Evolutionary conservation across 441 rosid genomes (phyloP).

Genomic region (Populus trichocarpa): DNA sequence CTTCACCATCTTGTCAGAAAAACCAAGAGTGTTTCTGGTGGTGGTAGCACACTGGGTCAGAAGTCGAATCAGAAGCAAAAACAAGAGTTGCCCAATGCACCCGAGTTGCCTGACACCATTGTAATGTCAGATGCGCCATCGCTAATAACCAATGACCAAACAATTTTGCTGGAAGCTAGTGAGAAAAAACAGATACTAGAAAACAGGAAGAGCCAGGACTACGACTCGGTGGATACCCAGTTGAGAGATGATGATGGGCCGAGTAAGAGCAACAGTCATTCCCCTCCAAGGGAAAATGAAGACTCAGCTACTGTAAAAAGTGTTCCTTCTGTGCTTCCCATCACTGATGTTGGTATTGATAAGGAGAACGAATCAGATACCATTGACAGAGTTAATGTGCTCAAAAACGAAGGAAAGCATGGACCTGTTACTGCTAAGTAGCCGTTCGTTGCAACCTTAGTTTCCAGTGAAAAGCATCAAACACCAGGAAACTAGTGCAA

Average conservation of each 20-base stretch:
- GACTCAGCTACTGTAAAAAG: slow-evolving; percentile 45
- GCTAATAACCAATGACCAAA: slow-evolving; percentile 56
- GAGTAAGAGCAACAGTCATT: slow-evolving; percentile 69
- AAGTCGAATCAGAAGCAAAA: slow-evolving; percentile 33
- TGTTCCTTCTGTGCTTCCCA: slow-evolving; percentile 47
- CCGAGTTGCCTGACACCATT: background rate
- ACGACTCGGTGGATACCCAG: slow-evolving; percentile 39
- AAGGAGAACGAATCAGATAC: slow-evolving; percentile 62
- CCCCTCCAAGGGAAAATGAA: slow-evolving; percentile 41
- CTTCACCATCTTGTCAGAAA: slow-evolving; percentile 80
- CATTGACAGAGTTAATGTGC: slow-evolving; percentile 53
- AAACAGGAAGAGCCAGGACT: slow-evolving; percentile 69
- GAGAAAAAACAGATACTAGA: slow-evolving; percentile 57
- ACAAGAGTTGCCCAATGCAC: slow-evolving; percentile 27
- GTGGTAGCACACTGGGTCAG: slow-evolving; percentile 45
- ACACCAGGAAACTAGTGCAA: background rate
- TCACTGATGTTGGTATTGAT: slow-evolving; percentile 47
- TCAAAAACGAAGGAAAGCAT: background rate
- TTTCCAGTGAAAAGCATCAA: background rate
- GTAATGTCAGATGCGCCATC: background rate
- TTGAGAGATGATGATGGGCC: slow-evolving; percentile 53
- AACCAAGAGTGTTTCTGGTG: slow-evolving; percentile 43
- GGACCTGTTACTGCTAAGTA: background rate
- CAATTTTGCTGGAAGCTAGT: slow-evolving; percentile 59
- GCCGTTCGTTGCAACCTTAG: background rate